These are phyloP conservation scores for Ramaria sp. DNA, from an alignment of 768 basidiomycete genomes.

Conservation along the genomic window DNA sequence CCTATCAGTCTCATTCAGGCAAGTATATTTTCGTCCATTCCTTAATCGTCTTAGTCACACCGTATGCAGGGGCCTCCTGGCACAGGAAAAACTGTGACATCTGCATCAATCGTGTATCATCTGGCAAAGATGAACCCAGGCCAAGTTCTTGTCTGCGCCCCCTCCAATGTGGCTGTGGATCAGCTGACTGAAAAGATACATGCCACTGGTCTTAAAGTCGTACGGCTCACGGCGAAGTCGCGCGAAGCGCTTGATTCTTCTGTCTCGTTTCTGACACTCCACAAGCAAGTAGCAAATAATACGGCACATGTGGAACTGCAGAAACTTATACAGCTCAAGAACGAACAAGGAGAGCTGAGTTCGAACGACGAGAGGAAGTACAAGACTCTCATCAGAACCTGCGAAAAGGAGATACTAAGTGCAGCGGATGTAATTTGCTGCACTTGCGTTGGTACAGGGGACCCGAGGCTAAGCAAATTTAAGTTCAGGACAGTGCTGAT, in stretches of 20 bases:
- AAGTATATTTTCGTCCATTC: background rate
- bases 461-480: slow-evolving; percentile 90
- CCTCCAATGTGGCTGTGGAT: slow-evolving; percentile 98
- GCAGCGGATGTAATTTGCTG: slow-evolving; percentile 98
- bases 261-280: slow-evolving; percentile 85
- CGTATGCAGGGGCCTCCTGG: slow-evolving; percentile 71
- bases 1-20: slow-evolving; percentile 91
- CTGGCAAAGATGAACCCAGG: slow-evolving; percentile 99
- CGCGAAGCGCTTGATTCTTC: slow-evolving; percentile 97
- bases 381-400: slow-evolving; percentile 87
- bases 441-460: slow-evolving; percentile 96
- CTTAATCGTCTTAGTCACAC: background rate
- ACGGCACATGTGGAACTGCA: slow-evolving; percentile 94
- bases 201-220: slow-evolving; percentile 96
- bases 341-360: slow-evolving; percentile 93
- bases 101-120: slow-evolving; percentile 97
- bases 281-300: slow-evolving; percentile 95
- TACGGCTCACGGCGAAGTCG: slow-evolving; percentile 94
- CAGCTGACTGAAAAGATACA: slow-evolving; percentile 99
- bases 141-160: slow-evolving; percentile 97
- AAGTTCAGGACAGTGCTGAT: slow-evolving; percentile 98
- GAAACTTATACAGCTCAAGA: slow-evolving; percentile 96
- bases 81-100: slow-evolving; percentile 98
- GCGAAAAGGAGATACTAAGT: slow-evolving; percentile 93
- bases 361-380: slow-evolving; percentile 97